Evolutionary conservation across 176 grass and related monocot genomes (phyloP), one percentile per base, ranked within the genome.

Genomic region (Melocanna baccifera): DNA sequence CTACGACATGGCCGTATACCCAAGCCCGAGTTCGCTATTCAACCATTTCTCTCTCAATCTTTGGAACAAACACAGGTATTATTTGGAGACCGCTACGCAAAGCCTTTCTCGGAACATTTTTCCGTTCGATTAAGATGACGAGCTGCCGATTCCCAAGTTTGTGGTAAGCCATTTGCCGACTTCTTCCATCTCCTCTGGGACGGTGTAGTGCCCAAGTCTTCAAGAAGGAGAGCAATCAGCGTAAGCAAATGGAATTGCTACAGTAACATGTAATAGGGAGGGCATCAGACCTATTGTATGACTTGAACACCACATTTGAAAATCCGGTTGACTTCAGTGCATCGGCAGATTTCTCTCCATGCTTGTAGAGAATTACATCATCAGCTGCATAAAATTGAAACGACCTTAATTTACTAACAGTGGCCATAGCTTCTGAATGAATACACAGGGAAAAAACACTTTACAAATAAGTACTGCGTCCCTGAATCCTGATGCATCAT

Each of bases 121-220:
- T 69, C 19, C 32, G 14, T 67, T 34, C 22, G 40, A 73, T 94
- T 77, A 94, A 86, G 92, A 85, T 22, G 75, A 85, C 4, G 75
- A 84, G 22, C 40, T 75, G 39, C 81, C 82, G 28, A 99, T 40
- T 26, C 62, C 89, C 91, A 96, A 83, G 42, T 83, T 90, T 34
- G 84, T 28, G 1, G 72, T 90, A 7, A 99, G 69, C 86, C 91
- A 99, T 78, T 92, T 92, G 91, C 91, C 74, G 57, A 96, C 93
- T 77, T 99, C 89, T 3, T 96, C 91, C 96, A 99, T 96, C 86
- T 99, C 96, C 71, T 89, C 93, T 30, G 96, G 96, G 45, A 94
- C 69, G 6, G 96, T 99, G 67, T 96, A 96, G 83, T 99, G 96
- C 42, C 93, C 96, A 66, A 96, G 90, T 52, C 96, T 99, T 76